Base-by-base conservation (phyloP, 1,284 basidiomycete genomes). In the Pseudozyma hubeiensis region DNA sequence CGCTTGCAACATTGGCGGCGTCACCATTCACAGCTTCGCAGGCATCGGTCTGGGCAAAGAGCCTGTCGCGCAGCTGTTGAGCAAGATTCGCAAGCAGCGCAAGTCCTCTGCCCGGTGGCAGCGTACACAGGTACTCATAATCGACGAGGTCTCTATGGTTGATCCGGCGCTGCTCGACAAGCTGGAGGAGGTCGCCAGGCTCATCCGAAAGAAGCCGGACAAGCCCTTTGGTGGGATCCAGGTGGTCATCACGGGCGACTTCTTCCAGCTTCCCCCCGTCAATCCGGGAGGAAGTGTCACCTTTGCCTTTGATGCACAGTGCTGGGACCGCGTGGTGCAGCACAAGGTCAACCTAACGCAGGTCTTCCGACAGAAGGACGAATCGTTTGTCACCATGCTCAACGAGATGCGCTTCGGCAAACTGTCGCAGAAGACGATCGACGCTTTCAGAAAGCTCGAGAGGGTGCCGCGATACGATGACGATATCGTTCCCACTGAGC, bases 91-190 rank as follows among this genome's bases (percentile, higher is more conserved):
- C 67, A 91, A 89, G 85, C 92, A 92, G 76, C 90, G 88, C 80
- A 91, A 90, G 81, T 89, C 91, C 0, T 81, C 84, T 10, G 86
- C 87, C 88, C 7, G 87, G 52, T 96, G 93, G 93, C 79, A 87
- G 62, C 86, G 88, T 44, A 91, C 91, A 0, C 89, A 90, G 80
- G 91, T 94, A 1, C 88, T 99, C 35, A 91, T 99, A 77, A 91
- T 99, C 54, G 96, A 99, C 83, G 96, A 99, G 89, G 89, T 82
- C 35, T 99, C 96, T 0, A 99, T 99, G 96, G 90, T 99, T 1
- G 97, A 98, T 59, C 95, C 93, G 0, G 89, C 90, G 30, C 87
- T 98, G 1, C 93, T 98, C 72, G 94, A 97, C 81, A 95, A 95
- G 79, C 87, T 98, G 59, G 90, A 90, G 43, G 86, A 88, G 30